Evolutionary conservation across 208 protist genomes (phyloP).

Genomic region (Trypanosoma congolense): DNA sequence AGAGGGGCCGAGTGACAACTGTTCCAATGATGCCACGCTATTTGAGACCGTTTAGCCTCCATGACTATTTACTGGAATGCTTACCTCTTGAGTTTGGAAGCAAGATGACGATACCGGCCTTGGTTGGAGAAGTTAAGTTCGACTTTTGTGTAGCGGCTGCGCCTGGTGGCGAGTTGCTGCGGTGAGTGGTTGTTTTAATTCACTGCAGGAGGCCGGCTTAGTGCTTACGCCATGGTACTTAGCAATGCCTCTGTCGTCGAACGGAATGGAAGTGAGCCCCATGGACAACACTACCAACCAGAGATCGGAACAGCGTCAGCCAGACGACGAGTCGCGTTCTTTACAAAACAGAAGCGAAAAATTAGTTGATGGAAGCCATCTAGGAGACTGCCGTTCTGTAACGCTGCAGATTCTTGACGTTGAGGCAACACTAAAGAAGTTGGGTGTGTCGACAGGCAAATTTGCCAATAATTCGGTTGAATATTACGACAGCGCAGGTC

Average conservation of each 20-base stretch:
- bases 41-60: not conserved
- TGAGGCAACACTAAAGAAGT: slow-evolving; percentile 5
- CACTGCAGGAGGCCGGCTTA: slow-evolving; percentile 4
- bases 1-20: slow-evolving; percentile 2
- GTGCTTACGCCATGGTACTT: slow-evolving; percentile 15
- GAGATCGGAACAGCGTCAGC: not conserved
- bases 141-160: slow-evolving; percentile 11
- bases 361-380: not conserved
- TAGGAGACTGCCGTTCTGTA: not conserved
- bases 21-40: slow-evolving; percentile 13
- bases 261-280: not conserved
- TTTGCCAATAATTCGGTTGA: slow-evolving; percentile 1
- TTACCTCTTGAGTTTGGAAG: slow-evolving; percentile 17
- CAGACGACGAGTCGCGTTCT: not conserved
- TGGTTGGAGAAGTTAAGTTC: slow-evolving; percentile 7
- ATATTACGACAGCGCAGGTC: slow-evolving; percentile 10
- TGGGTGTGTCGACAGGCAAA: slow-evolving; percentile 9
- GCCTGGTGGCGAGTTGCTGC: slow-evolving; percentile 9
- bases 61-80: slow-evolving; percentile 11
- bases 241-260: slow-evolving; percentile 1
- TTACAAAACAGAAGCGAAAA: not conserved
- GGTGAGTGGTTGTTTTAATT: slow-evolving; percentile 11
- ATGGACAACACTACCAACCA: not conserved
- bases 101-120: not conserved
- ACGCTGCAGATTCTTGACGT: slow-evolving; percentile 16